Evolutionary conservation across 805 yeast species (phyloP), one percentile per base, ranked within the genome.

Genomic region (Kodamaea kaohsiungensis): DNA sequence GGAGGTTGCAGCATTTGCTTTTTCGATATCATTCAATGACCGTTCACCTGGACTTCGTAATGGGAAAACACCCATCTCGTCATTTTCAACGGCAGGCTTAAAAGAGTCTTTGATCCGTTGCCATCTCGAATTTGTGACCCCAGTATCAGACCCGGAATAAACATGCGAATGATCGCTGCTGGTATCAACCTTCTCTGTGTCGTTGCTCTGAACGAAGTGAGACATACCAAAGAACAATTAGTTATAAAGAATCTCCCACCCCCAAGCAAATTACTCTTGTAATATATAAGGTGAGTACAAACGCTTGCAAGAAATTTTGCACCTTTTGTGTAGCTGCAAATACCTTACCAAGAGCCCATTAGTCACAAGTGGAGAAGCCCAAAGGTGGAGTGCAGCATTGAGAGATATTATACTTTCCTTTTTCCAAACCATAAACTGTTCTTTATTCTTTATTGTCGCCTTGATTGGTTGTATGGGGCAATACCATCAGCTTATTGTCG

Each of bases 1-100:
- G 40, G 67, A 53, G 17, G 73, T 67, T 37, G 69, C 73, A 3
- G 62, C 57, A 49, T 73, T 71, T 17, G 76, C 77, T 42, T 58
- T 62, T 53, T 73, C 77, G 6, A 72, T 62, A 42, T 73, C 78
- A 22, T 59, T 56, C 53, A 66, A 52, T 8, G 48, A 16, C 16
- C 37, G 30, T 4, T 33, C 49, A 13, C 48, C 6, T 52, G 53
- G 30, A 18, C 43, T 42, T 18, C 46, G 5, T 33, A 5, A 47
- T 19, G 46, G 38, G 38, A 43, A 10, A 6, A 48, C 43, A 25
- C 22, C 17, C 35, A 30, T 30, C 16, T 46, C 53, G 15, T 48
- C 42, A 16, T 40, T 22, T 18, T 43, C 56, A 17, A 66, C 66
- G 2, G 69, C 70, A 17, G 68, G 62, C 51, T 65, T 62, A 60